These are phyloP conservation scores for Plasmodium reichenowi DNA, from an alignment of 169 alveolate species.

Conservation along the genomic window DNA sequence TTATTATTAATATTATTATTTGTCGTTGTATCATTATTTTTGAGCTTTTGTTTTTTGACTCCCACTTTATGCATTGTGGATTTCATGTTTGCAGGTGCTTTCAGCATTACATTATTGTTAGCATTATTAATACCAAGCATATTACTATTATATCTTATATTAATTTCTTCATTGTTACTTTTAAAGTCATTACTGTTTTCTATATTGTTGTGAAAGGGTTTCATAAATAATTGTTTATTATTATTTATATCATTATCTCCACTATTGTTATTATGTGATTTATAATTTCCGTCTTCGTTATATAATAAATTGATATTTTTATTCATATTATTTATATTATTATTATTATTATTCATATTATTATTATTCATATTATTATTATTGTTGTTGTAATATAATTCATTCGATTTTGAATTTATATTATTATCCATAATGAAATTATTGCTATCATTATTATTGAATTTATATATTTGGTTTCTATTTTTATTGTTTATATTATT, in stretches of 20 bases:
- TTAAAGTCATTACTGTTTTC: constrained; percentile 15
- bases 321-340: background rate
- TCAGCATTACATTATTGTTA: background rate
- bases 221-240: constrained; percentile 11
- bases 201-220: constrained; percentile 2
- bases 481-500: constrained; percentile 23
- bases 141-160: constrained; percentile 34
- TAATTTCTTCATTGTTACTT: constrained; percentile 33
- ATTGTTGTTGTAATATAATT: constrained; percentile 18
- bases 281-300: background rate
- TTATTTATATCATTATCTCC: background rate
- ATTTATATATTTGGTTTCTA: constrained; percentile 28
- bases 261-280: background rate
- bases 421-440: constrained; percentile 22
- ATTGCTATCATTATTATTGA: constrained; percentile 19
- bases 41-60: constrained; percentile 16
- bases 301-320: background rate
- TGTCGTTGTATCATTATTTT: background rate
- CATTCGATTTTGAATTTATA: constrained; percentile 10
- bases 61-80: background rate
- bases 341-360: constrained; percentile 1
- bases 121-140: constrained; percentile 11
- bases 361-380: constrained; percentile 8
- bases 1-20: background rate
- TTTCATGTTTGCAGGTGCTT: no score